These are phyloP conservation scores for Sarocladium brachiariae DNA, from an alignment of 2,329 filamentous ascomycete species.

Conservation along the genomic window DNA sequence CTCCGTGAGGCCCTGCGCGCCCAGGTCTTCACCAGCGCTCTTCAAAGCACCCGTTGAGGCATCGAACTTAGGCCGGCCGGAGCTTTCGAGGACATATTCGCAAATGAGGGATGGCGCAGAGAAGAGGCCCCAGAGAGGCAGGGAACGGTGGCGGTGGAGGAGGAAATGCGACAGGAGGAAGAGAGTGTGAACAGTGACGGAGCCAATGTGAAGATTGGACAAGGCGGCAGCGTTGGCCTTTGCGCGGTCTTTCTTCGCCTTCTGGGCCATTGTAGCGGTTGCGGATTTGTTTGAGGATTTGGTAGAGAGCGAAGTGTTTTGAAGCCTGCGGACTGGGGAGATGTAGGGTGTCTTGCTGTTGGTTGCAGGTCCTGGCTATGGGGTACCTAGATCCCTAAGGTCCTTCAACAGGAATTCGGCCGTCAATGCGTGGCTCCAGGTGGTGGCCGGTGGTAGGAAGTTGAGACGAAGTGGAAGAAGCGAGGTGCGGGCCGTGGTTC, in stretches of 20 bases:
- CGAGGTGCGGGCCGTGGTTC: background rate
- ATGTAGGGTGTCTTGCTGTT: too few relatives aligned
- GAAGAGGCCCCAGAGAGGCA: slow-evolving; percentile 63
- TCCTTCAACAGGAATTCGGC: too few relatives aligned
- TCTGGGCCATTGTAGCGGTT: slow-evolving; percentile 46
- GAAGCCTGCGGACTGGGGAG: too few relatives aligned
- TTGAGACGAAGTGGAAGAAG: background rate
- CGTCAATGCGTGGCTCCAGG: too few relatives aligned
- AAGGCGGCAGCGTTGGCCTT: slow-evolving; percentile 72
- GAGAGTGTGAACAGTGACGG: slow-evolving; percentile 61
- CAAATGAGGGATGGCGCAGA: slow-evolving; percentile 70
- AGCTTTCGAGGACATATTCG: slow-evolving; percentile 77
- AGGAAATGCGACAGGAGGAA: slow-evolving; percentile 69
- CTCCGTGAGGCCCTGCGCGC: slow-evolving; percentile 82
- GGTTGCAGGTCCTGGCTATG: background rate
- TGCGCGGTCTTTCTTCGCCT: slow-evolving; percentile 60
- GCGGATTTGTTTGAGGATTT: too few relatives aligned
- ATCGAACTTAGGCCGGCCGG: slow-evolving; percentile 71
- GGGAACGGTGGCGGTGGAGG: slow-evolving; percentile 52
- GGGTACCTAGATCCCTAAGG: too few relatives aligned
- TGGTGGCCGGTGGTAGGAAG: background rate
- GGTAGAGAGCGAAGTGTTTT: too few relatives aligned
- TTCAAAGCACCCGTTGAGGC: slow-evolving; percentile 59
- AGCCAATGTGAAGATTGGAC: slow-evolving; percentile 73
- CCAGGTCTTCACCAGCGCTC: slow-evolving; percentile 78